These are phyloP conservation scores for Ampelocalamus luodianensis DNA, from an alignment of 176 grass and related monocot species.

Conservation along the genomic window DNA sequence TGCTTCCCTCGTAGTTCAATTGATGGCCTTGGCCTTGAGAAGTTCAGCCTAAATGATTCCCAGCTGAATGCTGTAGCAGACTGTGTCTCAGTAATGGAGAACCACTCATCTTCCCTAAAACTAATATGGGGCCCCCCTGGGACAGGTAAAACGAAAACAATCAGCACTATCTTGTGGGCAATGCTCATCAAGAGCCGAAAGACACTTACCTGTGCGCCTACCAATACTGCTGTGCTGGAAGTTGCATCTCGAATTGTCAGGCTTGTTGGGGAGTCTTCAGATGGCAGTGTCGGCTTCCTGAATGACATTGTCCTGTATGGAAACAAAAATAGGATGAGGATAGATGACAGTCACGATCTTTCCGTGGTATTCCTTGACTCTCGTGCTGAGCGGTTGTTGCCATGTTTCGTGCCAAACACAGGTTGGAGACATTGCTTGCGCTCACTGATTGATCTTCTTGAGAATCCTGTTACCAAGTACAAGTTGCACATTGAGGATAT, in stretches of 20 bases:
- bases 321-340: conserved; percentile 41
- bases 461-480: conserved; percentile 38
- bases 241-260: conserved; percentile 39
- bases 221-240: conserved; percentile 43
- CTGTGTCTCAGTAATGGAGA: conserved; percentile 37
- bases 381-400: conserved; percentile 31
- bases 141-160: conserved; percentile 60
- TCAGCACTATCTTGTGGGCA: conserved; percentile 46
- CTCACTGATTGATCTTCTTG: conserved; percentile 41
- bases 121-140: conserved; percentile 66
- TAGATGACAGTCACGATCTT: conserved; percentile 31
- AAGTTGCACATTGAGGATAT: not conserved
- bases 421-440: conserved; percentile 57
- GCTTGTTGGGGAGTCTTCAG: conserved; percentile 23
- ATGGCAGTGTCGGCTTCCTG: conserved; percentile 3
- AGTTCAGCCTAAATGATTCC: conserved; percentile 48
- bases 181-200: conserved; percentile 26
- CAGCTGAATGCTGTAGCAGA: conserved; percentile 43
- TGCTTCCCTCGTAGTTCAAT: not conserved
- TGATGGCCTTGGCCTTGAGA: conserved; percentile 2
- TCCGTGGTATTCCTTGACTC: conserved; percentile 47
- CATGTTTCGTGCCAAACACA: conserved; percentile 41
- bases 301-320: conserved; percentile 53
- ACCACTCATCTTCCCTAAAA: conserved; percentile 32
- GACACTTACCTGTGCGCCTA: conserved; percentile 51